Evolutionary conservation across 495 filamentous ascomycete genomes (phyloP).

Genomic region (Aspergillus bertholletiae): DNA sequence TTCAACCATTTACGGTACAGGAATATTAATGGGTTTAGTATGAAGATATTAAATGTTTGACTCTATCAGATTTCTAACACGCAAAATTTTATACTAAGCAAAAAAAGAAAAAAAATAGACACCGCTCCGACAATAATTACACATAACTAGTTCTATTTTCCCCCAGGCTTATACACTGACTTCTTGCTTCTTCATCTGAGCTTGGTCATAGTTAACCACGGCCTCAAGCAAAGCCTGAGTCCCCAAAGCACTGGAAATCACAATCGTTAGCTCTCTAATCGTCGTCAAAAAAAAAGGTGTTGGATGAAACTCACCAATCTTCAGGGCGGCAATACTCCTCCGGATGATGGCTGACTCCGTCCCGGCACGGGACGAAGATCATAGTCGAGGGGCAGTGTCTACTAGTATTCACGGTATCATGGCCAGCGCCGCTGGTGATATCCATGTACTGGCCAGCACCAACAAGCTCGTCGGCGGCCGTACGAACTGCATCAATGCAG

Average conservation of each 20-base stretch:
- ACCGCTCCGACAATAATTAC: not conserved
- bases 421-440: slow-evolving; percentile 53
- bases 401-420: slow-evolving; percentile 60
- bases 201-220: slow-evolving; percentile 33
- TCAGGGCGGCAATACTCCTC: slow-evolving; percentile 52
- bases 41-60: too few relatives aligned
- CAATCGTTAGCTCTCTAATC: slow-evolving; percentile 1
- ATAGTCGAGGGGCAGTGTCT: slow-evolving; percentile 55
- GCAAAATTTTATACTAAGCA: too few relatives aligned
- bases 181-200: slow-evolving; percentile 2
- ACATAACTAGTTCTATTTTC: too few relatives aligned
- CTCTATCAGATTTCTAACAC: too few relatives aligned
- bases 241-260: slow-evolving; percentile 28
- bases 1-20: too few relatives aligned
- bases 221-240: slow-evolving; percentile 33
- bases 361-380: slow-evolving; percentile 61
- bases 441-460: slow-evolving; percentile 33
- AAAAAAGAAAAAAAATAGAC: too few relatives aligned
- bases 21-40: too few relatives aligned
- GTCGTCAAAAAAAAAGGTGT: not conserved
- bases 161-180: not conserved
- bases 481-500: slow-evolving; percentile 58
- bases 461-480: slow-evolving; percentile 48
- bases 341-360: slow-evolving; percentile 63
- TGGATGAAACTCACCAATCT: slow-evolving; percentile 45